These are phyloP conservation scores for Pelargonium cotyledonis DNA, from an alignment of 441 rosid species.

Conservation along the genomic window DNA sequence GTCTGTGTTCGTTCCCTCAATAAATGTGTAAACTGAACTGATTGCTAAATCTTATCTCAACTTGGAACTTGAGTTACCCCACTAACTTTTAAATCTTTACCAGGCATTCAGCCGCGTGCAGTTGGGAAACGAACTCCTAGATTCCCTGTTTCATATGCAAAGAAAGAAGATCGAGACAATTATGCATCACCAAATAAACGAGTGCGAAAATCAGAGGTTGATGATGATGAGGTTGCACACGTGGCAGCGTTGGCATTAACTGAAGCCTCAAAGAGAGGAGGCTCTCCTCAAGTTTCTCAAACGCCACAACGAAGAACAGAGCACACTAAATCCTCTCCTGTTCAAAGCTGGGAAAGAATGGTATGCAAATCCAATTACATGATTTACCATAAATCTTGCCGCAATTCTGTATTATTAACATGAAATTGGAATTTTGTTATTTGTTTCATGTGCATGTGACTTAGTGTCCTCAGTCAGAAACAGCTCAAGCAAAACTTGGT, in stretches of 20 bases:
- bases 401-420: constrained; percentile 6
- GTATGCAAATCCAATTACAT: constrained; percentile 30
- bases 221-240: constrained; percentile 53
- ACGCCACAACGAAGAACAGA: constrained; percentile 34
- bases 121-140: constrained; percentile 94
- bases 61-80: neutral
- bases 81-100: constrained; percentile 22
- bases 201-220: constrained; percentile 44
- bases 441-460: constrained; percentile 21
- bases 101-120: constrained; percentile 64
- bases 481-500: constrained; percentile 32
- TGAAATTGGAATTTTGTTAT: constrained; percentile 1
- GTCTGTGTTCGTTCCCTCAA: neutral
- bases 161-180: constrained; percentile 45
- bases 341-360: constrained; percentile 49
- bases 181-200: constrained; percentile 34
- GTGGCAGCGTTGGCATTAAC: constrained; percentile 63
- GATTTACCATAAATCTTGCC: neutral
- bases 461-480: constrained; percentile 38
- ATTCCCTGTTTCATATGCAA: constrained; percentile 48
- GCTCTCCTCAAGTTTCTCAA: constrained; percentile 50
- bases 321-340: constrained; percentile 38
- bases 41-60: neutral
- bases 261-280: constrained; percentile 54
- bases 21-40: neutral